These are phyloP conservation scores for Canavalia gladiata DNA, from an alignment of 306 rosid genomes.

Conservation along the genomic window DNA sequence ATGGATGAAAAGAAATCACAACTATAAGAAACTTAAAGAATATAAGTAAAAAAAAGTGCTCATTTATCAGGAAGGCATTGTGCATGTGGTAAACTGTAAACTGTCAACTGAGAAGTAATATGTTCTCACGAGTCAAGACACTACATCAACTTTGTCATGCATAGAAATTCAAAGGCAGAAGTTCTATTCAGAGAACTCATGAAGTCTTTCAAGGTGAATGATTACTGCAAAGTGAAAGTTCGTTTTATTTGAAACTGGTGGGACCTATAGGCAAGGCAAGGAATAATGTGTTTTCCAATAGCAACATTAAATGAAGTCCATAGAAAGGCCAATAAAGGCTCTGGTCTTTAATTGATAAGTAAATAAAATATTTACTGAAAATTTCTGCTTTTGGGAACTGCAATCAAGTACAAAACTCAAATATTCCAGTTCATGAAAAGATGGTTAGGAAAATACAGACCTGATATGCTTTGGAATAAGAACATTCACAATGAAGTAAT, in stretches of 20 bases:
- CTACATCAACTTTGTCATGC: background rate
- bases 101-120: constrained; percentile 19
- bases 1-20: constrained; percentile 27
- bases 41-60: background rate
- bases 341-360: background rate
- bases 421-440: background rate
- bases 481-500: constrained; percentile 82
- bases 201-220: constrained; percentile 20
- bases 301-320: constrained; percentile 9
- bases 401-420: constrained; percentile 5
- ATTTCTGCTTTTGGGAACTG: constrained; percentile 3
- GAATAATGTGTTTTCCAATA: background rate
- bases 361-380: constrained; percentile 32
- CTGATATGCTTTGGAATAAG: constrained; percentile 84
- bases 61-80: constrained; percentile 13
- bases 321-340: background rate
- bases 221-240: background rate
- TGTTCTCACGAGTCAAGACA: background rate
- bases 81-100: background rate
- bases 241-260: background rate
- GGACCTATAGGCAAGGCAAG: background rate
- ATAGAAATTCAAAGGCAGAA: background rate
- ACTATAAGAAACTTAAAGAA: constrained; percentile 22
- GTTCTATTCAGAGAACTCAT: constrained; percentile 6
- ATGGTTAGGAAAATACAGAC: constrained; percentile 52